phyloP scores from a whole-genome alignment of 768 basidiomycete species.

The Pulveroboletus sp. region DNA sequence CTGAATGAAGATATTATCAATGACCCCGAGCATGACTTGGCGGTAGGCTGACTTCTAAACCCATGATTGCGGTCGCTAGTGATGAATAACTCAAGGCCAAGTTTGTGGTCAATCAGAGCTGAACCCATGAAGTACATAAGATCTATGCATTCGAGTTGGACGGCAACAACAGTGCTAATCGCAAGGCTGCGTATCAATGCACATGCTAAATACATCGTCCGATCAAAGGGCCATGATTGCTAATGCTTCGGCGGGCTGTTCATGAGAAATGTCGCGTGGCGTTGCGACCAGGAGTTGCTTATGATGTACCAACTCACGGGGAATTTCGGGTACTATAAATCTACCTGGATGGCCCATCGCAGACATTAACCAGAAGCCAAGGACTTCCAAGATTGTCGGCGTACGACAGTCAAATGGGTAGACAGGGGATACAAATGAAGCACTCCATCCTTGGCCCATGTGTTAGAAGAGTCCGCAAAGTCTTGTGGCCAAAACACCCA shows the following conservation, averaged over 20 bases:
- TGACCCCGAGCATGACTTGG: too few species aligned
- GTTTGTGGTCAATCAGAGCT: too few species aligned
- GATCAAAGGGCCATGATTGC: slow-evolving; percentile 15
- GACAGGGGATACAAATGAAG: slow-evolving; percentile 49
- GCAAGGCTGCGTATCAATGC: neutral
- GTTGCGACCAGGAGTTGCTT: slow-evolving; percentile 27
- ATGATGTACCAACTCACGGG: slow-evolving; percentile 16
- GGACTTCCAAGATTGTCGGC: slow-evolving; percentile 50
- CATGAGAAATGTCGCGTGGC: slow-evolving; percentile 23
- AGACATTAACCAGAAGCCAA: slow-evolving; percentile 57
- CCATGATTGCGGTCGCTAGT: too few species aligned
- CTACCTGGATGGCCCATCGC: slow-evolving; percentile 41
- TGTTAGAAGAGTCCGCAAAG: neutral
- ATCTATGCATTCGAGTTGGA: too few species aligned
- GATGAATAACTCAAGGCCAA: too few species aligned
- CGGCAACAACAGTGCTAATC: too few species aligned
- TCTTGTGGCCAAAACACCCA: slow-evolving; percentile 12
- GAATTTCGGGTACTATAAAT: slow-evolving; percentile 27
- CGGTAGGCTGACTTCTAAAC: too few species aligned
- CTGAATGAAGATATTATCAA: too few species aligned
- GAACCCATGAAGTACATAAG: too few species aligned
- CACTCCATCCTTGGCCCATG: slow-evolving; percentile 44
- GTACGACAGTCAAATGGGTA: slow-evolving; percentile 37
- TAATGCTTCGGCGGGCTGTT: slow-evolving; percentile 19
- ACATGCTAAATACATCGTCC: neutral